Percentiles rank a stretch among this genome's conserved stretches.
Evolutionary conservation across 257 asterid species (phyloP).

Genomic region (Primulina tabacum): DNA sequence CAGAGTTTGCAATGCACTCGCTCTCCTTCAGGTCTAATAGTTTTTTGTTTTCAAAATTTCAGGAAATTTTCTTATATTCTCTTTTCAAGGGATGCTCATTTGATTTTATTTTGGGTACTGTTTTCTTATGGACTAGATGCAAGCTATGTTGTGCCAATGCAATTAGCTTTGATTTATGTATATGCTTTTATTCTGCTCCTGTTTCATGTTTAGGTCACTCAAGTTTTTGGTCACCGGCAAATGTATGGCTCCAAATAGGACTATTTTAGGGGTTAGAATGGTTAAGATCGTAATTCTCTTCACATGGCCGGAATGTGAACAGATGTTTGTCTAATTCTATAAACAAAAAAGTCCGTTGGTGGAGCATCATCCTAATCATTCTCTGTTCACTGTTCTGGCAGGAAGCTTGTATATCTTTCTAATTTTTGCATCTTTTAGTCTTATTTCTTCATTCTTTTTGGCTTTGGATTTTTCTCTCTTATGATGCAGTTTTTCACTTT

Average conservation of each 20-base stretch:
- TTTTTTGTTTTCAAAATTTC: not conserved
- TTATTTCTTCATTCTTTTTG: too few relatives aligned
- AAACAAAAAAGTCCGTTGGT: not conserved
- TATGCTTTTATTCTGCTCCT: not conserved
- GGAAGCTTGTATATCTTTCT: not conserved
- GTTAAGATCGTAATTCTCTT: not conserved
- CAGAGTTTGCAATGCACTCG: conserved; percentile 97
- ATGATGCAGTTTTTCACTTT: not conserved
- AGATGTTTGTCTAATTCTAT: too few relatives aligned
- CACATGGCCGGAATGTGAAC: too few relatives aligned
- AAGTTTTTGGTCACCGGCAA: not conserved
- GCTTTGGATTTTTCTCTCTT: too few relatives aligned
- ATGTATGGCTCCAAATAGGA: not conserved
- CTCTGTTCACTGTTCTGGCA: not conserved
- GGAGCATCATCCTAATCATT: not conserved
- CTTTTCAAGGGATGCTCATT: not conserved
- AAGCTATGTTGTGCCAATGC: not conserved
- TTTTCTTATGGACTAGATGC: not conserved
- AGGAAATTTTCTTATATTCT: not conserved
- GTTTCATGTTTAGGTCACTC: not conserved
- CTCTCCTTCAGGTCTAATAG: conserved; percentile 78
- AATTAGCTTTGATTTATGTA: not conserved
- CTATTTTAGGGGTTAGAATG: not conserved
- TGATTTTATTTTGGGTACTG: not conserved
- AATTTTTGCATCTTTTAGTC: too few relatives aligned